A percentile compares a stretch with the other conserved stretches of the same genome.
Conservation (phyloP, 768 basidiomycete species). For the Lentinula raphanica region DNA sequence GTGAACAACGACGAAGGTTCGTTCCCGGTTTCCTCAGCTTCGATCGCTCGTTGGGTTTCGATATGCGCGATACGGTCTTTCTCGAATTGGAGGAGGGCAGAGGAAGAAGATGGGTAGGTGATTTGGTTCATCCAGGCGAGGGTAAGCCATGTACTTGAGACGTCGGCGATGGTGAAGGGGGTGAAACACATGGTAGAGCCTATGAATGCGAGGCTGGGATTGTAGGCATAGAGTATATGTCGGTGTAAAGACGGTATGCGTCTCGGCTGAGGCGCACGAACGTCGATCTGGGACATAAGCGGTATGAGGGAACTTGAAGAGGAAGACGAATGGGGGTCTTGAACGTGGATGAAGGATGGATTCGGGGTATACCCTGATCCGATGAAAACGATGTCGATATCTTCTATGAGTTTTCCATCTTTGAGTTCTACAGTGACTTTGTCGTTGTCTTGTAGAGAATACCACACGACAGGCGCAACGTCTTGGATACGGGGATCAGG, state of each 20-base stretch:
- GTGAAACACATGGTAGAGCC: constrained; percentile 36
- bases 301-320: constrained; percentile 35
- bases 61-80: constrained; percentile 24
- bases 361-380: constrained; percentile 44
- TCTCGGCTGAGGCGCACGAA: constrained; percentile 18
- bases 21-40: constrained; percentile 14
- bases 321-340: not conserved
- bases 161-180: constrained; percentile 44
- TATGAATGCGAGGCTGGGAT: constrained; percentile 42
- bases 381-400: constrained; percentile 38
- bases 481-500: constrained; percentile 38
- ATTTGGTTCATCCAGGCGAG: constrained; percentile 32
- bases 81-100: constrained; percentile 33
- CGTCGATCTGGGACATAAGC: constrained; percentile 21
- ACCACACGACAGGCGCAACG: constrained; percentile 35
- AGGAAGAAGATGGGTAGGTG: constrained; percentile 27
- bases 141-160: constrained; percentile 45
- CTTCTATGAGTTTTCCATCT: constrained; percentile 32
- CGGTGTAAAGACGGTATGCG: constrained; percentile 42
- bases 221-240: constrained; percentile 41
- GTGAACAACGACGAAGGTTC: constrained; percentile 25
- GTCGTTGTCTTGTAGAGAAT: constrained; percentile 13
- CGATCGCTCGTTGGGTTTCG: constrained; percentile 5
- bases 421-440: constrained; percentile 31
- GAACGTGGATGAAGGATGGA: constrained; percentile 26